phyloP scores from a whole-genome alignment of 2,329 filamentous ascomycete genomes.

The Cladosporium oxysporum region DNA sequence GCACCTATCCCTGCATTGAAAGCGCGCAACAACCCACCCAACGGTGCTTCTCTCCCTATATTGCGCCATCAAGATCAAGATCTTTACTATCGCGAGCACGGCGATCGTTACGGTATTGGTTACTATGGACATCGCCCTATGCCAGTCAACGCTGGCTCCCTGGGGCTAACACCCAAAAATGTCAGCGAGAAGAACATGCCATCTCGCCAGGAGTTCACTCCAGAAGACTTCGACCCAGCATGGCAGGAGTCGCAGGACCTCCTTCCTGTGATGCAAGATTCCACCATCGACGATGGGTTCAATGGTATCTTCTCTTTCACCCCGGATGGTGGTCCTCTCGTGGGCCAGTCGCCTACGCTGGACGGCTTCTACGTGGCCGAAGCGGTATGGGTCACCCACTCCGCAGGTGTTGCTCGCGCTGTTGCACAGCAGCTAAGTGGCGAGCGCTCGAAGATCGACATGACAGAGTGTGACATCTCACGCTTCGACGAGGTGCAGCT shows the following conservation, averaged over 20 bases:
- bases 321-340: slow-evolving; percentile 61
- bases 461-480: slow-evolving; percentile 60
- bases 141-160: slow-evolving; percentile 57
- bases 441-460: slow-evolving; percentile 57
- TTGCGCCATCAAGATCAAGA: slow-evolving; percentile 64
- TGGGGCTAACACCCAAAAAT: slow-evolving; percentile 56
- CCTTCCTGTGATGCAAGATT: slow-evolving; percentile 54
- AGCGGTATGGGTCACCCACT: slow-evolving; percentile 68
- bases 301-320: slow-evolving; percentile 69
- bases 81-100: slow-evolving; percentile 66
- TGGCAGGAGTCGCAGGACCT: slow-evolving; percentile 60
- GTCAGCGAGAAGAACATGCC: slow-evolving; percentile 64
- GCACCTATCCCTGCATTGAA: slow-evolving; percentile 51
- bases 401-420: slow-evolving; percentile 62
- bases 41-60: slow-evolving; percentile 59
- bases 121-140: slow-evolving; percentile 66
- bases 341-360: slow-evolving; percentile 59
- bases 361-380: slow-evolving; percentile 66
- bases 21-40: slow-evolving; percentile 46
- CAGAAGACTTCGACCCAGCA: slow-evolving; percentile 61
- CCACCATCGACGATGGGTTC: slow-evolving; percentile 60
- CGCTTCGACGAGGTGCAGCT: slow-evolving; percentile 65
- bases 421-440: slow-evolving; percentile 60
- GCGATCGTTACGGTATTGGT: slow-evolving; percentile 63
- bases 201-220: slow-evolving; percentile 61